A percentile compares a stretch with the other conserved stretches of the same genome.
Conservation (phyloP, 129 eudicot genomes). For the Helichrysum umbraculigerum region DNA sequence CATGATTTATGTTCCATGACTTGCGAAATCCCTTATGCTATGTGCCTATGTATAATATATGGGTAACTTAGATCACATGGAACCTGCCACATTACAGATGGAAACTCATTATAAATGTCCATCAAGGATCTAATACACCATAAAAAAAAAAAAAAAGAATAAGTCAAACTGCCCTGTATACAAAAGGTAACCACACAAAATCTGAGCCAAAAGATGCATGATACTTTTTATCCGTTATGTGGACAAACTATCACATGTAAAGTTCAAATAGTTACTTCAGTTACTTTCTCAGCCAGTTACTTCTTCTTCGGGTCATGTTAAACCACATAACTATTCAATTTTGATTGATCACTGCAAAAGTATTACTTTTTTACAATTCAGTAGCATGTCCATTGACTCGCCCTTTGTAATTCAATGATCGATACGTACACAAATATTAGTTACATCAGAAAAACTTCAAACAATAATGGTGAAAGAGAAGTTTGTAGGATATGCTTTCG, state of each 20-base stretch:
- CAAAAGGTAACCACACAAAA: conserved; percentile 14
- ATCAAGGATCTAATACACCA: neutral
- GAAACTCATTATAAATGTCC: conserved; percentile 4
- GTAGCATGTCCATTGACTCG: too few relatives aligned
- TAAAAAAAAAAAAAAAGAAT: neutral
- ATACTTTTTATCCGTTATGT: neutral
- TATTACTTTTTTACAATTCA: too few relatives aligned
- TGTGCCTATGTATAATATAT: conserved; percentile 5
- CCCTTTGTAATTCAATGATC: too few relatives aligned
- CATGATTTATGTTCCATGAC: conserved; percentile 67
- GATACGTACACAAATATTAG: too few relatives aligned
- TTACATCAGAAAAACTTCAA: too few relatives aligned
- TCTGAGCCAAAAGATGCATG: conserved; percentile 12
- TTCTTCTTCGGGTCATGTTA: too few relatives aligned
- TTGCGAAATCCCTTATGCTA: neutral
- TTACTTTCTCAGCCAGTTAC: too few relatives aligned
- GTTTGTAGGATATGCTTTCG: neutral
- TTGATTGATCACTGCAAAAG: neutral
- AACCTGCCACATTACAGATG: conserved; percentile 27
- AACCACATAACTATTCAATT: neutral
- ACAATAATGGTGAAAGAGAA: too few relatives aligned
- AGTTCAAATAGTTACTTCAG: neutral
- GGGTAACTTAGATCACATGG: conserved; percentile 23
- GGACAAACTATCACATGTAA: neutral
- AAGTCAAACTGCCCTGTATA: neutral